A percentile compares a stretch with the other conserved stretches of the same genome.
Conservation (phyloP, 2,329 filamentous ascomycete genomes). For the Plectosphaerella cucumerina region DNA sequence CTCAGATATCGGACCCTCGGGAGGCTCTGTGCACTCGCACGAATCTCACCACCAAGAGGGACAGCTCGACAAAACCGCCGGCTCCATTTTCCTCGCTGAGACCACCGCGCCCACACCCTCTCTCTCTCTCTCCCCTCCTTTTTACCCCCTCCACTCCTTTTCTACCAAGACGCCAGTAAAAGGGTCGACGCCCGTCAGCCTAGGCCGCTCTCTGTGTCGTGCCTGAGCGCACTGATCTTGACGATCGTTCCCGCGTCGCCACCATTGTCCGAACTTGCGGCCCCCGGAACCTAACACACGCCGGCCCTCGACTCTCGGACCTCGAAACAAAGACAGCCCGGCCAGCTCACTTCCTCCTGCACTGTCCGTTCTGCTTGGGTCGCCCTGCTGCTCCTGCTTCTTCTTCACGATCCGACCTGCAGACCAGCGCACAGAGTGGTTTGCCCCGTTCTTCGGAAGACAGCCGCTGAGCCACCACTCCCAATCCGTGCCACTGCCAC, state of each 20-base stretch:
- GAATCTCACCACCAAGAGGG: conserved; percentile 7
- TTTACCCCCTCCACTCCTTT: too few species aligned
- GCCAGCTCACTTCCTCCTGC: conserved; percentile 20
- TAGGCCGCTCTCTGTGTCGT: conserved; percentile 7
- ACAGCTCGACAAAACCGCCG: conserved; percentile 5
- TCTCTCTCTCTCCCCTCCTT: too few species aligned
- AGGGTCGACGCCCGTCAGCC: conserved; percentile 12
- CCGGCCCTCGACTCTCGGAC: conserved; percentile 22
- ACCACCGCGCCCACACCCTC: conserved; percentile 3
- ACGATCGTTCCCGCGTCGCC: conserved; percentile 16
- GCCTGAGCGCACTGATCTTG: conserved; percentile 15
- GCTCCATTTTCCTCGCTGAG: conserved; percentile 12
- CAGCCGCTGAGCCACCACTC: conserved; percentile 15
- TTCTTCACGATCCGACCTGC: conserved; percentile 4
- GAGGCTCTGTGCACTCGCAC: conserved; percentile 13
- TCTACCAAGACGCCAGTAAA: conserved; percentile 8
- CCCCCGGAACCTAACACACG: conserved; percentile 27
- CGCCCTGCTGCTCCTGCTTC: conserved; percentile 14
- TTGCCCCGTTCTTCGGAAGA: conserved; percentile 18
- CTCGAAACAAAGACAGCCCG: conserved; percentile 25
- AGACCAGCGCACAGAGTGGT: conserved; percentile 13
- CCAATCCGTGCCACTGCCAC: conserved; percentile 15
- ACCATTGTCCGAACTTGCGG: conserved; percentile 21
- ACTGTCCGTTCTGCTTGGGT: conserved; percentile 1
- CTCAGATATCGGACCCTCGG: background rate